Base-by-base conservation (phyloP, 371 early-diverging fungal species). In the Globomyces sp. region DNA sequence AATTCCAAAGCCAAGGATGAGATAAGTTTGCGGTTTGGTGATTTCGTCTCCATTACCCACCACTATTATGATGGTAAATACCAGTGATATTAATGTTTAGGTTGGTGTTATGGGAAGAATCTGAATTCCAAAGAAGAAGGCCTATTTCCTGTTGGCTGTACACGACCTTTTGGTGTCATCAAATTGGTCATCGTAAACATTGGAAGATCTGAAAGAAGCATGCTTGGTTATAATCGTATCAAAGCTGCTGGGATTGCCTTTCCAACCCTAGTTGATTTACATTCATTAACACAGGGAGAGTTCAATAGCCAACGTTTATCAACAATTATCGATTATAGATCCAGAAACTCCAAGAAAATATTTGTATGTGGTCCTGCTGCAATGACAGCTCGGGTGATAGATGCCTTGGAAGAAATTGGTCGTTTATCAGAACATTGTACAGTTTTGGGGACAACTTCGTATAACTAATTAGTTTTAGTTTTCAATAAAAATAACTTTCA, bases 51-150 rank as follows among this genome's bases (percentile, higher is more conserved):
- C 8, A 36, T 34, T 46, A 13, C 13, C 8, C 36, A 60, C 8
- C 61, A 60, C 3, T 13, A 13, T 13, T 11, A 45, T 46, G 61
- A 45, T 42, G 61, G 61, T n/a, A 13, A 51, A 51, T 13, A 13
- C 13, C 34, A 51, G 13, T 5, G 11, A 11, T 13, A 10, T 10
- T 51, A 13, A 13, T 0, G 24, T 24, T 24, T 24, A 24, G 34
- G 51, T 11, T 51, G 51, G 51, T 51, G 51, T 51, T 51, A 51
- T 13, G 51, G 51, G 13, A 51, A 1, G 5, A 51, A 51, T 51
- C 34, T 51, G 13, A 34, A 10, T 5, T 13, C 8, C 4, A 34
- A 34, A 4, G 24, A 13, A 1, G 51, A 51, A 51, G 51, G 51
- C 34, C 11, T 11, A 11, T 51, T 13, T 13, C 51, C 51, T 51